Conservation (phyloP, 23 red algal genomes). For the Gracilariopsis chorda region DNA sequence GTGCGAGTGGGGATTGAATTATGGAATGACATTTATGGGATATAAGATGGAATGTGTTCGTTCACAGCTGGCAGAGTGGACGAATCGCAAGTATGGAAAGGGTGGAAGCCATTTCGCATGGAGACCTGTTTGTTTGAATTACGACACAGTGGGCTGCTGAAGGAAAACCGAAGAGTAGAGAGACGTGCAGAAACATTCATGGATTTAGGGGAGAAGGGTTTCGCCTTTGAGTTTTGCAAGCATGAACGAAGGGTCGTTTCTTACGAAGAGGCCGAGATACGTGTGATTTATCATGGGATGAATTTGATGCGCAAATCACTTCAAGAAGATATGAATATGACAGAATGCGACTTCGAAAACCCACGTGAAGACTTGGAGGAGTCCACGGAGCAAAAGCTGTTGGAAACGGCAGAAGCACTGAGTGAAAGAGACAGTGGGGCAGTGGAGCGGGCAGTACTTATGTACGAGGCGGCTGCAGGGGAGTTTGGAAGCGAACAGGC, state of each 20-base stretch:
- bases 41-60: not conserved
- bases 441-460: not conserved
- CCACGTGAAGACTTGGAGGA: not conserved
- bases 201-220: no score
- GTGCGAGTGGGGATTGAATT: not conserved
- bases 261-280: not conserved
- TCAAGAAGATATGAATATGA: not conserved
- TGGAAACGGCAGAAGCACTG: not conserved
- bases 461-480: not conserved
- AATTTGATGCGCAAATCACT: not conserved
- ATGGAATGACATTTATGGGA: not conserved
- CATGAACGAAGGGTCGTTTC: not conserved
- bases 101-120: not conserved
- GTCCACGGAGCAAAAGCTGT: not conserved
- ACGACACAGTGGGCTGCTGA: not conserved
- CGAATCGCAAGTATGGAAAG: not conserved
- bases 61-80: not conserved
- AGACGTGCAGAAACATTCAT: not conserved
- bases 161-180: not conserved
- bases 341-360: no score
- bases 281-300: not conserved
- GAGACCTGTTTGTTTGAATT: not conserved
- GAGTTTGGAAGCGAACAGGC: not conserved
- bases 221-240: not conserved
- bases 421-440: not conserved